Evolutionary conservation across 805 yeast species (phyloP).

Genomic region (Candida loeiensis): DNA sequence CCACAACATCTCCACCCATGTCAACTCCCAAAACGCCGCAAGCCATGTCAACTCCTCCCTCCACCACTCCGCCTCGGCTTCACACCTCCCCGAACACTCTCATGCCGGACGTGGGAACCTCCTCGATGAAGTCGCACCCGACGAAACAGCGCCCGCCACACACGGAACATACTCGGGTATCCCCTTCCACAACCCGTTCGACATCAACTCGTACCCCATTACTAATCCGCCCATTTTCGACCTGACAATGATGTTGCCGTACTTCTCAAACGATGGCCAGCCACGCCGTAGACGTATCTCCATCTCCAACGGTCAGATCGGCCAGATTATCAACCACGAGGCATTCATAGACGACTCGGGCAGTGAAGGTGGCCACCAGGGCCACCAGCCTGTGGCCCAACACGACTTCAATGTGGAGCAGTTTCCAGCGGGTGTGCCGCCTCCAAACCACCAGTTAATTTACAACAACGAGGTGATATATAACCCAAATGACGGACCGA

Average conservation of each 20-base stretch:
- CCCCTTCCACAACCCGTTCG: conserved; percentile 38
- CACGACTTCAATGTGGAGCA: conserved; percentile 1
- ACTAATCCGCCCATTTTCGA: conserved; percentile 48
- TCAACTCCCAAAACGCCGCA: too few species aligned
- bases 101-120: conserved; percentile 2
- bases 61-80: background rate
- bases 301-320: conserved; percentile 81
- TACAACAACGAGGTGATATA: conserved; percentile 55
- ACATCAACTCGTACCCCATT: conserved; percentile 38
- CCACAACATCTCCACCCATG: too few species aligned
- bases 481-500: conserved; percentile 51
- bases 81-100: background rate
- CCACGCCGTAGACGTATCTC: conserved; percentile 64
- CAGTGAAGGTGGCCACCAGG: conserved; percentile 17
- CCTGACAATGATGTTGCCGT: conserved; percentile 37
- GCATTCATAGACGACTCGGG: conserved; percentile 30
- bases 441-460: conserved; percentile 49
- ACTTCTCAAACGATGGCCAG: conserved; percentile 27
- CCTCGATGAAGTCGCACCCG: background rate
- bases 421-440: conserved; percentile 38
- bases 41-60: background rate
- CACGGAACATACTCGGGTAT: conserved; percentile 2
- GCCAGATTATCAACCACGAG: conserved; percentile 58
- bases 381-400: conserved; percentile 8
- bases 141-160: background rate